Evolutionary conservation across 2,329 filamentous ascomycete species (phyloP).

Genomic region (Penicillium nordicum): DNA sequence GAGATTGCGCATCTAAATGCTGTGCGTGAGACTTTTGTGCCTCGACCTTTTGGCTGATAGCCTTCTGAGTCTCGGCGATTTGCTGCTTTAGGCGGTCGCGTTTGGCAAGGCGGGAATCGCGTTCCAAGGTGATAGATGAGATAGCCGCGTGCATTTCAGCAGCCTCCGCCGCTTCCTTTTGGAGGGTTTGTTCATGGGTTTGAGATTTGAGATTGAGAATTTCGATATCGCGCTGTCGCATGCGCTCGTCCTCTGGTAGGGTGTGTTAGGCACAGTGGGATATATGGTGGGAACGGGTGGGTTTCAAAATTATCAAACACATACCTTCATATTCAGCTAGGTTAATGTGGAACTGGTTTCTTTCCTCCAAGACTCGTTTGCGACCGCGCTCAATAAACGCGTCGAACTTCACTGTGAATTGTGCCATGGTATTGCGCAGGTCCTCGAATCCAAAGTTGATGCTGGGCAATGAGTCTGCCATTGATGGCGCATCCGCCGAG

Average conservation of each 20-base stretch:
- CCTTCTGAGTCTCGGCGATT: conserved; percentile 50
- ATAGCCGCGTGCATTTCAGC: conserved; percentile 61
- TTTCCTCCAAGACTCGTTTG: conserved; percentile 85
- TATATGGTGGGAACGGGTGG: background rate
- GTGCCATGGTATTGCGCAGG: conserved; percentile 88
- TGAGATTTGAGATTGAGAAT: conserved; percentile 60
- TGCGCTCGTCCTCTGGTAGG: conserved; percentile 76
- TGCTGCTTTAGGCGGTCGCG: conserved; percentile 56
- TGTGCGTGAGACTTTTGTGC: conserved; percentile 54
- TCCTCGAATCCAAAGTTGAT: conserved; percentile 97
- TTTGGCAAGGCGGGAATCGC: conserved; percentile 53
- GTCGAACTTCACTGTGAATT: conserved; percentile 87
- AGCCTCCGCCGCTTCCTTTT: conserved; percentile 60
- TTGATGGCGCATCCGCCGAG: conserved; percentile 53
- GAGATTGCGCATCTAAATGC: conserved; percentile 75
- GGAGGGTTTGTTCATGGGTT: conserved; percentile 54
- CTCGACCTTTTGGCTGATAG: conserved; percentile 45
- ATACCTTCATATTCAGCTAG: conserved; percentile 85
- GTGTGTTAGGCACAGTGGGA: conserved; percentile 1
- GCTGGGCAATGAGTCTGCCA: conserved; percentile 70
- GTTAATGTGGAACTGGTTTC: conserved; percentile 89
- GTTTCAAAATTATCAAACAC: background rate
- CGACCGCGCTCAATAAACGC: conserved; percentile 88
- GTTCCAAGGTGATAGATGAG: conserved; percentile 53
- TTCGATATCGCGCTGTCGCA: conserved; percentile 83